Conservation (phyloP, 2,329 filamentous ascomycete genomes). For the Curvularia spicifera region DNA sequence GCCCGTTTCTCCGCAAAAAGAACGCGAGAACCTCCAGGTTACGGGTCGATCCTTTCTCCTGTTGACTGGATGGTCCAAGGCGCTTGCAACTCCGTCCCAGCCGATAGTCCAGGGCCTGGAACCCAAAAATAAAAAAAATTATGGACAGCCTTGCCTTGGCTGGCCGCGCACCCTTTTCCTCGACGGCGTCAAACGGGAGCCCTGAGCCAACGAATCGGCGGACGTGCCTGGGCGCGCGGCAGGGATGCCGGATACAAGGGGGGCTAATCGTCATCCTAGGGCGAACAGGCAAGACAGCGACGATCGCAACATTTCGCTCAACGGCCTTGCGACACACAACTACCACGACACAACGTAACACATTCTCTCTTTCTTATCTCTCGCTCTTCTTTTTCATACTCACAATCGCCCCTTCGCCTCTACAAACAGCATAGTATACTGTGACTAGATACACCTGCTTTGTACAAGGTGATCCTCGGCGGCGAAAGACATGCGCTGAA, state of each 20-base stretch:
- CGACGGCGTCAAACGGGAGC: constrained; percentile 21
- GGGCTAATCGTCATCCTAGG: constrained; percentile 5
- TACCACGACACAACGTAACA: neutral
- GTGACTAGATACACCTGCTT: neutral
- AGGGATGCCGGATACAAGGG: neutral
- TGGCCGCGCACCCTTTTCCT: constrained; percentile 12
- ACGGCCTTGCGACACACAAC: neutral
- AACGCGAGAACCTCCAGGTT: neutral
- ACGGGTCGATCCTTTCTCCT: constrained; percentile 16
- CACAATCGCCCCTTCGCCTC: neutral
- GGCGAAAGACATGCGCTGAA: constrained; percentile 8
- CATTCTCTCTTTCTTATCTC: neutral
- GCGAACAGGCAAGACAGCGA: constrained; percentile 5
- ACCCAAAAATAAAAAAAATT: constrained; percentile 9
- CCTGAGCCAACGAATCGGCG: constrained; percentile 12
- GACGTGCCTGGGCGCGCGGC: constrained; percentile 4
- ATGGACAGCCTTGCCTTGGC: neutral
- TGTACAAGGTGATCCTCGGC: neutral
- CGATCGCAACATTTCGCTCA: constrained; percentile 1
- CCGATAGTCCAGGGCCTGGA: constrained; percentile 7
- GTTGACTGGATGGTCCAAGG: constrained; percentile 2
- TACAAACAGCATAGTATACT: neutral
- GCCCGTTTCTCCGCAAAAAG: constrained; percentile 8
- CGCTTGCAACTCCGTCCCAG: neutral
- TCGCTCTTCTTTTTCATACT: neutral